Evolutionary conservation across 2,329 filamentous ascomycete species (phyloP).

Genomic region (Ophiognomonia clavigignenti-juglandacearum): DNA sequence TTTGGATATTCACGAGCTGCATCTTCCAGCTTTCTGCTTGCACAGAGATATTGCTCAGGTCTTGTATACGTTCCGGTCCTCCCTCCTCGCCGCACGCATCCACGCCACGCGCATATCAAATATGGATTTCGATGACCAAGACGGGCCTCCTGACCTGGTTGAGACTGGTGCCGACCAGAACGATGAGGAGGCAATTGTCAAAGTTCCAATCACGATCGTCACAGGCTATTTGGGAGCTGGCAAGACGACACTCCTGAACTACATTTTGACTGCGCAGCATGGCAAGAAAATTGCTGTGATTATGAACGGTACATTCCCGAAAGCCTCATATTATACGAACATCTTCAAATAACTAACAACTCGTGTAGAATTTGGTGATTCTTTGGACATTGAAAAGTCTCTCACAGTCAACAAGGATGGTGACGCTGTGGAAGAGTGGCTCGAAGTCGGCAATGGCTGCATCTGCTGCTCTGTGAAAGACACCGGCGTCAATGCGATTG

Average conservation of each 20-base stretch:
- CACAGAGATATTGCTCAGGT: too few species aligned
- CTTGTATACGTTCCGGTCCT: too few species aligned
- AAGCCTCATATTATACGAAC: too few species aligned
- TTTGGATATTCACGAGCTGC: too few species aligned
- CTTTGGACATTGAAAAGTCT: slow-evolving; percentile 92
- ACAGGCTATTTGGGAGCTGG: slow-evolving; percentile 92
- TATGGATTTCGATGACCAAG: slow-evolving; percentile 61
- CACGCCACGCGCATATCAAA: slow-evolving; percentile 8
- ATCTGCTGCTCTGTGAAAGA: slow-evolving; percentile 99
- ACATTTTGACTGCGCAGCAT: slow-evolving; percentile 90
- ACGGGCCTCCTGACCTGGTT: slow-evolving; percentile 61
- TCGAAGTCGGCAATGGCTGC: slow-evolving; percentile 93
- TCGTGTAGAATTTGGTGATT: slow-evolving; percentile 69
- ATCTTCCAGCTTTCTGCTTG: too few species aligned
- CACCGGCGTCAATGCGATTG: slow-evolving; percentile 87
- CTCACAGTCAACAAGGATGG: slow-evolving; percentile 83
- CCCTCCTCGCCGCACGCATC: too few species aligned
- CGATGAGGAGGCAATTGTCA: slow-evolving; percentile 49
- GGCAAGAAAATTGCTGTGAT: slow-evolving; percentile 98
- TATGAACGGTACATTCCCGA: slow-evolving; percentile 77
- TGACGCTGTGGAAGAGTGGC: slow-evolving; percentile 85
- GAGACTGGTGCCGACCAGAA: slow-evolving; percentile 36
- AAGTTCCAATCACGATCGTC: slow-evolving; percentile 81
- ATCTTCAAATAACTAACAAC: slow-evolving; percentile 16
- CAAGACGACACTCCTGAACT: slow-evolving; percentile 93